These are phyloP conservation scores for Trypanosoma caninum DNA, from an alignment of 208 protist genomes.

Conservation along the genomic window DNA sequence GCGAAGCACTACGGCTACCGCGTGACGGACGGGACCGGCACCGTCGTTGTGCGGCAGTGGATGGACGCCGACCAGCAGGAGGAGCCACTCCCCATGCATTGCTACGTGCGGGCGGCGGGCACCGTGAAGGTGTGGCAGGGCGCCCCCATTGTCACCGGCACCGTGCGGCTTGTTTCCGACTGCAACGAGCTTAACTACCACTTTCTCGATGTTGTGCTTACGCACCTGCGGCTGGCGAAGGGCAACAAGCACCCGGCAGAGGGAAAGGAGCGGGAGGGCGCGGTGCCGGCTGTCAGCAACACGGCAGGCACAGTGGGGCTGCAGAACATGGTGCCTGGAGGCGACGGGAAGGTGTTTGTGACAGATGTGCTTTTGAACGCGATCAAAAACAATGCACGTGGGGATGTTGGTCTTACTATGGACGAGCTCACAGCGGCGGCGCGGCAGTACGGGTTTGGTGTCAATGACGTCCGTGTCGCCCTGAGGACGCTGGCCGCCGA, in stretches of 20 bases:
- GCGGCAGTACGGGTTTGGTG: constrained; percentile 64
- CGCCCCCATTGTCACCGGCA: constrained; percentile 75
- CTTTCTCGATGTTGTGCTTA: constrained; percentile 83
- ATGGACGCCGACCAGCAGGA: constrained; percentile 54
- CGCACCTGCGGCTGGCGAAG: constrained; percentile 77
- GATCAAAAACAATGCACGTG: constrained; percentile 54
- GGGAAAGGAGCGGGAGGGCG: constrained; percentile 9
- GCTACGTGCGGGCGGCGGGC: constrained; percentile 78
- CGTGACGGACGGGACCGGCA: constrained; percentile 85
- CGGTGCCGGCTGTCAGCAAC: constrained; percentile 46
- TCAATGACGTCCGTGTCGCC: constrained; percentile 60
- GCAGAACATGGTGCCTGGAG: constrained; percentile 73
- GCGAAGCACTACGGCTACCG: constrained; percentile 87
- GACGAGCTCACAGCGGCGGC: constrained; percentile 69
- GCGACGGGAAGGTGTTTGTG: constrained; percentile 58
- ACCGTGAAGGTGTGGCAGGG: constrained; percentile 89
- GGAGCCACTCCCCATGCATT: constrained; percentile 70
- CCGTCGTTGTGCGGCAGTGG: constrained; percentile 83
- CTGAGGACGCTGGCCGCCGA: constrained; percentile 67
- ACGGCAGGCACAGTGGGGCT: constrained; percentile 46
- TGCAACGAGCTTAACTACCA: constrained; percentile 91
- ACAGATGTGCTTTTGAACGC: constrained; percentile 73
- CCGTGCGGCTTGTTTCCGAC: constrained; percentile 75
- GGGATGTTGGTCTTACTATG: constrained; percentile 67
- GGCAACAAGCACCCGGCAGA: constrained; percentile 54